phyloP scores from a whole-genome alignment of 1,284 basidiomycete species.

The Fomitopsis pinicola region DNA sequence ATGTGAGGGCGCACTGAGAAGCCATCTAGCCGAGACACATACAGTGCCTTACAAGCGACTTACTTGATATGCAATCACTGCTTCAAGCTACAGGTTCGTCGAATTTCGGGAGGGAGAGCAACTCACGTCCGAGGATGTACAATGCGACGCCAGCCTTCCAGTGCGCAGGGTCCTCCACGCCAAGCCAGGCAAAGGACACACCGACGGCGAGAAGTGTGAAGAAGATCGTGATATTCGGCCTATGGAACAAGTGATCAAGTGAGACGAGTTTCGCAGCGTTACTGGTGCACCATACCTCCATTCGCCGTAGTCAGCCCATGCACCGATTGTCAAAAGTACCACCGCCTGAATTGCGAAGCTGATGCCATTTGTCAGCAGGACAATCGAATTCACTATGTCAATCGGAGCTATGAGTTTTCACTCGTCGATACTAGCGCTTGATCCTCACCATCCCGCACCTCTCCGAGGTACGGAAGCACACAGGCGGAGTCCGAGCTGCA shows the following conservation, averaged over 20 bases:
- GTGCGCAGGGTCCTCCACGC: constrained; percentile 57
- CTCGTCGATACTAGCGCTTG: neutral
- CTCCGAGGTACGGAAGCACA: constrained; percentile 65
- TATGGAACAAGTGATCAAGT: constrained; percentile 20
- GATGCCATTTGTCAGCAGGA: constrained; percentile 72
- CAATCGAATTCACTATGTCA: constrained; percentile 66
- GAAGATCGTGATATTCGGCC: constrained; percentile 75
- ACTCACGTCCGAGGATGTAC: constrained; percentile 73
- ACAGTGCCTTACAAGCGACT: neutral
- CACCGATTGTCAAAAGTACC: constrained; percentile 59
- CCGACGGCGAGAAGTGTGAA: constrained; percentile 67
- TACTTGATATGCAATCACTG: constrained; percentile 78
- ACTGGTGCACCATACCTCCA: constrained; percentile 47
- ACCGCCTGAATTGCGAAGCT: constrained; percentile 71
- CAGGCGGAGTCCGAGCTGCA: constrained; percentile 50
- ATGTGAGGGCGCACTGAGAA: constrained; percentile 61
- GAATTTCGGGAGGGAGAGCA: constrained; percentile 13
- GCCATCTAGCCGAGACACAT: neutral
- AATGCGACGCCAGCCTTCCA: constrained; percentile 70
- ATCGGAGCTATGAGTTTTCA: neutral
- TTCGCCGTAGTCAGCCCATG: constrained; percentile 75
- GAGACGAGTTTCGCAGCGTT: neutral
- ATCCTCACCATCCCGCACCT: constrained; percentile 52
- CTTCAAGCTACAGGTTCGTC: neutral
- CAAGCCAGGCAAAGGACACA: constrained; percentile 76